Evolutionary conservation across 2,329 filamentous ascomycete genomes (phyloP), one percentile per base, ranked within the genome.

Genomic region (Microcera coccophila): DNA sequence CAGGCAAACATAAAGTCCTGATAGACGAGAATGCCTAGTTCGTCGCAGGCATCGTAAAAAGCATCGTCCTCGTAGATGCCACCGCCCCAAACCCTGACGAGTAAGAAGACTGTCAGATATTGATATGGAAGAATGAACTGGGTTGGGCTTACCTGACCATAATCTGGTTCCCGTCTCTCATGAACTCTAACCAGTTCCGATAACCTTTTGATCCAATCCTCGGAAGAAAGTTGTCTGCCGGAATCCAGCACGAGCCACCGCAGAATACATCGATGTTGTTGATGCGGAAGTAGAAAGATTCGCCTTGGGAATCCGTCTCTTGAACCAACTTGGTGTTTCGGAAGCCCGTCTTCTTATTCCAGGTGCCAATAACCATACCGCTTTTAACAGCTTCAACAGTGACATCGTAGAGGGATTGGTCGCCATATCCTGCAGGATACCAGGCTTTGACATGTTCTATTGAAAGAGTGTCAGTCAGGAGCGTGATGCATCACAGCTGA

Each of bases 1-100:
- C 79, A 82, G 26, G 75, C 81, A 53, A 85, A 85, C 73, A 83
- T 80, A 63, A 85, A 85, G 59, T 85, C 82, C 54, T 85, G 81
- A 81, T 81, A 85, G 39, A 84, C 79, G 2, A 85, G 65, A 21
- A 85, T 71, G 12, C 81, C 82, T 3, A 84, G 65, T 58, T 84
- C 78, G 54, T 85, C 81, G 54, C 80, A 84, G 15, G 78, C 70
- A 45, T 82, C 77, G 62, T 84, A 85, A 61, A 85, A 84, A 16
- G 71, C 68, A 42, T 83, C 76, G 51, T 82, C 76, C 58, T 85
- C 81, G 65, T 79, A 85, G 39, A 84, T 82, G 5, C 81, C 81
- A 36, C 82, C 81, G 19, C 78, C 81, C 80, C 80, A 84, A 7
- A 83, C 72, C 29, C 76, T 71, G n/a, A 15, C 7, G 31, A 5